These are phyloP conservation scores for Pleurotus pulmonarius DNA, from an alignment of 768 basidiomycete species.

Conservation along the genomic window DNA sequence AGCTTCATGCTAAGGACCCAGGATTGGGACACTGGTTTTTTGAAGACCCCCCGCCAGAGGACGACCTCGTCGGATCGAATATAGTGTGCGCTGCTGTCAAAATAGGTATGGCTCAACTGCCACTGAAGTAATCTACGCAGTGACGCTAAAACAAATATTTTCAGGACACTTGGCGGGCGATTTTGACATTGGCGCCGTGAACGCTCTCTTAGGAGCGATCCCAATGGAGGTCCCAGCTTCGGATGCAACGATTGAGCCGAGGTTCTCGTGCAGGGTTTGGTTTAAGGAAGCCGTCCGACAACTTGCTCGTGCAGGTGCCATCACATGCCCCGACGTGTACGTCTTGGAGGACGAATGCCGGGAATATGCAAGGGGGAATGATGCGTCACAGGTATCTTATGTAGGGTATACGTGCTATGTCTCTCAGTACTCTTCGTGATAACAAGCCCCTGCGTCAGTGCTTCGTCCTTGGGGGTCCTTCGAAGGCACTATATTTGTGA, in stretches of 20 bases:
- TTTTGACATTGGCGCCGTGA: no score
- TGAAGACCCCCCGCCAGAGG: slow-evolving; percentile 1
- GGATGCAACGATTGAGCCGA: slow-evolving; percentile 7
- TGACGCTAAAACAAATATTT: no score
- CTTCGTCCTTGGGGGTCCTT: no score
- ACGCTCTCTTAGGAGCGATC: slow-evolving; percentile 1
- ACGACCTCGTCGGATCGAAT: not conserved
- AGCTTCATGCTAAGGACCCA: not conserved
- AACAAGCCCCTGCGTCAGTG: no score
- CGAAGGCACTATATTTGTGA: no score
- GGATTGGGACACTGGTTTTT: not conserved
- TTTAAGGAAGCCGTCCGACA: slow-evolving; percentile 12
- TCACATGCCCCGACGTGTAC: not conserved
- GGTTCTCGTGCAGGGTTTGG: slow-evolving; percentile 12
- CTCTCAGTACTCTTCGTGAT: no score
- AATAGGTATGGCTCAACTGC: not conserved
- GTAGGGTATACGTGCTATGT: no score
- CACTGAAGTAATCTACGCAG: no score
- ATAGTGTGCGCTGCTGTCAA: slow-evolving; percentile 1
- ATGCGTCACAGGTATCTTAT: no score
- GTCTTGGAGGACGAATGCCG: no score
- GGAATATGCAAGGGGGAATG: no score
- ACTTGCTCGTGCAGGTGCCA: slow-evolving; percentile 2
- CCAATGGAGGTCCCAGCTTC: slow-evolving; percentile 6
- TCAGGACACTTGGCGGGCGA: no score